phyloP scores from a whole-genome alignment of 192 early-diverging fungal species.

The Podila epigama region DNA sequence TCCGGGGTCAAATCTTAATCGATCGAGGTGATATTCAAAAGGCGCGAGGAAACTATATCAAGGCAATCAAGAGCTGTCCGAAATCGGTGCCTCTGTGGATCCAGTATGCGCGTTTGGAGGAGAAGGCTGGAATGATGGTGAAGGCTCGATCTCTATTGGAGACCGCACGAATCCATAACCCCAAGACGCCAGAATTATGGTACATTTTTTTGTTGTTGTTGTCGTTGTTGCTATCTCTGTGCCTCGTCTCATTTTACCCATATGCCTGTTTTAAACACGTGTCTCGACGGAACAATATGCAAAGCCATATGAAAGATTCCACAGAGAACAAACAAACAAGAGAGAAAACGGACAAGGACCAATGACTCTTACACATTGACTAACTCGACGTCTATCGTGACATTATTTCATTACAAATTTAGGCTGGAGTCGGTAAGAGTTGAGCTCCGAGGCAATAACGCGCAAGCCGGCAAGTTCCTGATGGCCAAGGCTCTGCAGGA shows the following conservation, averaged over 20 bases:
- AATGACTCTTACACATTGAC: background rate
- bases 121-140: conserved; percentile 64
- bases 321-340: too few species aligned
- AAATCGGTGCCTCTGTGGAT: conserved; percentile 85
- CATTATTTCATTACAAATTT: background rate
- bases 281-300: too few species aligned
- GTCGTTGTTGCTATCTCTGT: background rate
- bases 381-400: too few species aligned
- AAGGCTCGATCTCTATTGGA: conserved; percentile 88
- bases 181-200: conserved; percentile 86
- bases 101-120: conserved; percentile 80
- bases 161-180: conserved; percentile 83
- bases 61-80: conserved; percentile 79
- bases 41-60: conserved; percentile 77
- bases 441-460: conserved; percentile 76
- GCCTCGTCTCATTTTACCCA: background rate
- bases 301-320: too few species aligned
- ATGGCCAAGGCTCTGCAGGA: conserved; percentile 93
- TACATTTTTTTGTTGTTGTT: conserved; percentile 13
- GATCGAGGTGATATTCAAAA: conserved; percentile 63
- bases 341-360: too few species aligned
- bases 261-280: too few species aligned
- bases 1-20: conserved; percentile 83
- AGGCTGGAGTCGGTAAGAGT: conserved; percentile 78
- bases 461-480: conserved; percentile 73